Conservation (phyloP, 208 protist species). For the Trypanosoma vivax region DNA sequence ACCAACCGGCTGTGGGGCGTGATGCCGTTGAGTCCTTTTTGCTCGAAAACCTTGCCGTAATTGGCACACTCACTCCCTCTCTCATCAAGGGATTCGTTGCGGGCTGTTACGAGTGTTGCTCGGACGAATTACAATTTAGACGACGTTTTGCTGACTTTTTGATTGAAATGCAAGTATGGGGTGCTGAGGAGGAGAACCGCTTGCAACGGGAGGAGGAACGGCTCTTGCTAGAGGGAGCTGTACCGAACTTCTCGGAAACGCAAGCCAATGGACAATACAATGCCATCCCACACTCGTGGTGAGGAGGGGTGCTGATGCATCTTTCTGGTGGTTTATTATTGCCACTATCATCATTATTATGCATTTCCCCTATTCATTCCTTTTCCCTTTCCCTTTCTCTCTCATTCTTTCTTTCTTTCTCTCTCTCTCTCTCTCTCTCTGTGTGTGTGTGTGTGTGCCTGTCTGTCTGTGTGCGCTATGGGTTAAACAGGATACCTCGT, state of each 20-base stretch:
- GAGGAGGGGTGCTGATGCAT: background rate
- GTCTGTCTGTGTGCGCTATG: background rate
- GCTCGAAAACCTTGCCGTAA: slow-evolving; percentile 37
- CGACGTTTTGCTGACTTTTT: slow-evolving; percentile 71
- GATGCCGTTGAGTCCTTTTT: slow-evolving; percentile 48
- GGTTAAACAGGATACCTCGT: no score
- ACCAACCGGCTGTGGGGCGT: slow-evolving; percentile 49
- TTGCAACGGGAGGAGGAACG: slow-evolving; percentile 66
- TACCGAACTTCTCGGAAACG: slow-evolving; percentile 41
- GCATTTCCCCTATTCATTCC: slow-evolving; percentile 3
- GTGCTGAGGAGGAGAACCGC: slow-evolving; percentile 78
- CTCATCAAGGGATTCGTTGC: slow-evolving; percentile 52
- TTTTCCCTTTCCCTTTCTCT: slow-evolving; percentile 1
- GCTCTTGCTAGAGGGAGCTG: slow-evolving; percentile 34
- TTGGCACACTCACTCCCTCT: slow-evolving; percentile 54
- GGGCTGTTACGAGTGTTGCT: slow-evolving; percentile 37
- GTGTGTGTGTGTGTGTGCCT: background rate
- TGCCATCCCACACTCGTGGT: background rate
- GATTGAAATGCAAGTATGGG: slow-evolving; percentile 82
- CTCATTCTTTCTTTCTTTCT: slow-evolving; percentile 4
- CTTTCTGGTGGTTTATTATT: background rate
- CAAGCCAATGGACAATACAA: slow-evolving; percentile 11
- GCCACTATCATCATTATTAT: background rate
- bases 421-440: slow-evolving; percentile 1
- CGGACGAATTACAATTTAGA: slow-evolving; percentile 34